Base-by-base conservation (phyloP, 441 rosid genomes). In the Aleurites moluccanus region DNA sequence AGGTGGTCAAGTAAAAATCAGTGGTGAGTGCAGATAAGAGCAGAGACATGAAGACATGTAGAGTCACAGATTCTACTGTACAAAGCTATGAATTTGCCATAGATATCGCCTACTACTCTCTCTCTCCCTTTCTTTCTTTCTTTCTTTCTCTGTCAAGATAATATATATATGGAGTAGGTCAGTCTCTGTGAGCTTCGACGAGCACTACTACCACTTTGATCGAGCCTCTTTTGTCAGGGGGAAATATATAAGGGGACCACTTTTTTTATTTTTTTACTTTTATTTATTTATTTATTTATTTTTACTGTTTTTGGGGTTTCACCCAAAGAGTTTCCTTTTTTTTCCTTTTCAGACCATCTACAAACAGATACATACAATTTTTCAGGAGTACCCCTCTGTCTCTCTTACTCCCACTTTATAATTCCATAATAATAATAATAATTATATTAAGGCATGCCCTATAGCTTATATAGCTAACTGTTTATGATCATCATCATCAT, bases 291-390 rank as follows among this genome's bases (percentile, higher is more conserved):
- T 35, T 35, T 35, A 6, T 18, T 5, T 20, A 18, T 55, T 20
- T 55, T 77, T 79, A 50, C 85, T 75, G 83, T 55, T 84, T 84
- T 75, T 75, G 80, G 89, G 86, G 83, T 83, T 79, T 85, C 88
- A 74, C 85, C 85, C 89, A 77, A 80, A 73, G 67, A 33, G 30
- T 75, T 78, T 18, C 73, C 52, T 75, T 69, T 76, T 69, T 76
- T 75, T 52, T 21, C 82, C 80, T 83, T 82, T 83, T 74, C 85
- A 75, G 81, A 72, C 44, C 64, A 77, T 61, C 76, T 63, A 64
- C 76, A 71, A 75, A 69, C 76, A 71, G 82, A 78, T 78, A 53
- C 16, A 49, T 56, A 25, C 65, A 64, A 18, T 20, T 71, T 73
- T 71, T 73, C 40, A 38, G 40, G 40, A 38, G 40, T 44, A 10